Percentiles rank a stretch among this genome's conserved stretches.
phyloP scores from a whole-genome alignment of 192 early-diverging fungal genomes.

The Podila horticola region DNA sequence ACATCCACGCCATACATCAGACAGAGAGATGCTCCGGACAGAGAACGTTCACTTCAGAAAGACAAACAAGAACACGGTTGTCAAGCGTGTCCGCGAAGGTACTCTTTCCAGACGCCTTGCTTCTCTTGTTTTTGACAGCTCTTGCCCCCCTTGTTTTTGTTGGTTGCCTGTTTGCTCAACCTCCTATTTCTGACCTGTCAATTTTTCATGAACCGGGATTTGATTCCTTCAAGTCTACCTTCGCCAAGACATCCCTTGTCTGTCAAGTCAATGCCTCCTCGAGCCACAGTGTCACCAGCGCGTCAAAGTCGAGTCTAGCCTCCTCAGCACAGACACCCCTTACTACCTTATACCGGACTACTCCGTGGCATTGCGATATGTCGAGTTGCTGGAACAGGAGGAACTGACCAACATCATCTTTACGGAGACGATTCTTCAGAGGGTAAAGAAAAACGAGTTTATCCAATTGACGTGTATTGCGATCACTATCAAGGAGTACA shows the following conservation, averaged over 20 bases:
- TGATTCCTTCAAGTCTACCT: constrained; percentile 56
- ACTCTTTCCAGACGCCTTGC: constrained; percentile 6
- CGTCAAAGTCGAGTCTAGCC: constrained; percentile 37
- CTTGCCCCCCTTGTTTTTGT: neutral
- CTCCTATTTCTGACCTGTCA: neutral
- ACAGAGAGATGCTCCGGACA: constrained; percentile 19
- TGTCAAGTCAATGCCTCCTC: constrained; percentile 54
- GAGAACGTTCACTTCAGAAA: constrained; percentile 59
- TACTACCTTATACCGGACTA: constrained; percentile 66
- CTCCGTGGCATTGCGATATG: constrained; percentile 66
- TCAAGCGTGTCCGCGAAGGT: constrained; percentile 65
- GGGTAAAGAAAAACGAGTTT: constrained; percentile 49
- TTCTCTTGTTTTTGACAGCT: neutral
- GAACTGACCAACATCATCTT: constrained; percentile 74
- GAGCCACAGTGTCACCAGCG: constrained; percentile 46
- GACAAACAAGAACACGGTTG: constrained; percentile 59
- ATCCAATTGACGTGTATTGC: neutral
- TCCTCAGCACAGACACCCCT: constrained; percentile 47
- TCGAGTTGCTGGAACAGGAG: constrained; percentile 76
- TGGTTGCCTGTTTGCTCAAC: neutral
- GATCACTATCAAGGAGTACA: neutral
- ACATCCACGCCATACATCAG: neutral
- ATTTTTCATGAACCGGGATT: neutral
- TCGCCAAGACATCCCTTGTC: constrained; percentile 68
- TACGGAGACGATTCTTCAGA: constrained; percentile 69